Base-by-base conservation (phyloP, 2,329 filamentous ascomycete genomes). In the Chrysoporthe deuterocubensis region DNA sequence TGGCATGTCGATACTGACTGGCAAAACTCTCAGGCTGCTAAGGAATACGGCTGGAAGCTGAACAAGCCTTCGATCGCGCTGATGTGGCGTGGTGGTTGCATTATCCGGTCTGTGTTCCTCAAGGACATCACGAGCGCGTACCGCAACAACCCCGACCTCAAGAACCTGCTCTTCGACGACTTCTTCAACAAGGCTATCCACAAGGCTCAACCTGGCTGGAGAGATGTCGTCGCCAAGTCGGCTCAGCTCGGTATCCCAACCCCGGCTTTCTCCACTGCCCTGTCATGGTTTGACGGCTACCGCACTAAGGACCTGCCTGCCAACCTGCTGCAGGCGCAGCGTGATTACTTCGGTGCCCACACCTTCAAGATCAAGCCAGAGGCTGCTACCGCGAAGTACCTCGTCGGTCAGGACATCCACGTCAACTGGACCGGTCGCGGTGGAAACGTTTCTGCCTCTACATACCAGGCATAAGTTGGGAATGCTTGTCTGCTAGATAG, bases 101-200 rank as follows among this genome's bases (percentile, higher is more conserved):
- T 99, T 77, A 99, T 99, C 85, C 95, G 96, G 82, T 98, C 96
- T 73, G 96, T 99, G 79, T 99, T 99, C 93, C 86, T 99, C 74
- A 98, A 98, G 90, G 95, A 99, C 82, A 99, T 99, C 84, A 99
- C 96, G 76, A 91, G 91, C 73, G 96, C 96, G 65, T 99, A 97
- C 90, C 95, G 95, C 84, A 90, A 88, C 75, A 90, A 97, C 87
- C 92, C 93, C 73, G 92, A 97, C 73, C 92, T 99, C 73, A 92
- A 97, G 90, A 99, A 99, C 89, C 85, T 99, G 75, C 89, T 99
- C 75, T 99, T 98, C 83, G 93, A 97, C 81, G 92, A 97, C 81
- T 99, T 99, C 90, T 99, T 99, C 92, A 97, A 97, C 89, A 93
- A 96, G 85, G 96, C 96, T 76, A 99, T 99, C 83, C 91, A 97